Percentiles rank a stretch among this genome's conserved stretches.
These are phyloP conservation scores for Huntiella decipiens DNA, from an alignment of 2,329 filamentous ascomycete genomes.

Conservation along the genomic window DNA sequence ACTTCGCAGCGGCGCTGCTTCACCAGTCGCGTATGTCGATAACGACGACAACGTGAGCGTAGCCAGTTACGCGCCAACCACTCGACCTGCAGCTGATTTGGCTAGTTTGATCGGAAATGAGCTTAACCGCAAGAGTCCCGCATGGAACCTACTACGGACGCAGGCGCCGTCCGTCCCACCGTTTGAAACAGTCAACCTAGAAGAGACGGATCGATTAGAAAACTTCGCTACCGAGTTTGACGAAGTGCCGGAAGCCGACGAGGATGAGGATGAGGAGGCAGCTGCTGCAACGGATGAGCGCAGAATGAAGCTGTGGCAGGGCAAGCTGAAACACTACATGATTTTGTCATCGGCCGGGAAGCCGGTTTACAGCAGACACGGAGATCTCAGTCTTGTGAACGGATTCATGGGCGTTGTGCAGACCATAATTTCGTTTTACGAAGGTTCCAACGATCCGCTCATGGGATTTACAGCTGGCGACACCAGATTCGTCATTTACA, in stretches of 20 bases:
- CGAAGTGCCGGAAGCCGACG: constrained; percentile 35
- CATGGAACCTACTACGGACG: constrained; percentile 47
- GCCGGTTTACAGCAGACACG: constrained; percentile 90
- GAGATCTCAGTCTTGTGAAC: constrained; percentile 75
- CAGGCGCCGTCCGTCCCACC: constrained; percentile 41
- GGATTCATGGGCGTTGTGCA: constrained; percentile 89
- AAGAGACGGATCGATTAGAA: constrained; percentile 33
- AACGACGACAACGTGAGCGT: constrained; percentile 46
- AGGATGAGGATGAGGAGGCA: constrained; percentile 14
- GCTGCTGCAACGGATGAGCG: constrained; percentile 29
- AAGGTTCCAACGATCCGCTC: constrained; percentile 58
- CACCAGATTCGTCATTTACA: constrained; percentile 68
- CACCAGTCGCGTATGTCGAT: constrained; percentile 23
- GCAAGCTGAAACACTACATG: constrained; percentile 91
- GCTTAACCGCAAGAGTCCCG: constrained; percentile 42
- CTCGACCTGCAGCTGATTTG: constrained; percentile 47
- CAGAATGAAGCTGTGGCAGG: constrained; percentile 60
- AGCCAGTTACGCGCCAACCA: constrained; percentile 44
- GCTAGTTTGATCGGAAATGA: constrained; percentile 67
- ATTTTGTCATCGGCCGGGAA: constrained; percentile 93
- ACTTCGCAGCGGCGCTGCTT: constrained; percentile 22
- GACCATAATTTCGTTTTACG: constrained; percentile 94
- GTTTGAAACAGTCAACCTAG: constrained; percentile 34
- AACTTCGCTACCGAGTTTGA: constrained; percentile 67
- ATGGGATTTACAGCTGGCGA: constrained; percentile 73